phyloP scores from a whole-genome alignment of 1,284 basidiomycete genomes.

The Microbotryomycetes sp. region DNA sequence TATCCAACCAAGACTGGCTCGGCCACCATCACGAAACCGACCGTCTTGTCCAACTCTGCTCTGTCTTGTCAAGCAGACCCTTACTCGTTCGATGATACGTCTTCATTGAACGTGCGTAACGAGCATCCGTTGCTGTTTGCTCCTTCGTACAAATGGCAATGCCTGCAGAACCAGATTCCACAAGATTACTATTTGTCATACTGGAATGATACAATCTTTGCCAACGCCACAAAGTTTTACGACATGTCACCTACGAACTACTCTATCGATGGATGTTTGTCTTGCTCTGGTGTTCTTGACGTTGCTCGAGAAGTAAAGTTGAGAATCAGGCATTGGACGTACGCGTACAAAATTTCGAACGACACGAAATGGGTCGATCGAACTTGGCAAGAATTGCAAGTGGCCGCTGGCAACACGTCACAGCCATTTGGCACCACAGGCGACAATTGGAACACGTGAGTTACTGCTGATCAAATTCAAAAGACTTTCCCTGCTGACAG shows the following conservation, averaged over 20 bases:
- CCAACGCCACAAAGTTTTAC: slow-evolving; percentile 71
- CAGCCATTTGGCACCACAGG: slow-evolving; percentile 53
- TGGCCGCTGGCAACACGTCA: slow-evolving; percentile 58
- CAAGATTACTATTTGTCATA: slow-evolving; percentile 72
- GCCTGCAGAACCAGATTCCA: slow-evolving; percentile 66
- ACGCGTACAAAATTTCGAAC: slow-evolving; percentile 83
- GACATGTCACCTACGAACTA: slow-evolving; percentile 42
- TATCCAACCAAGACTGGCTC: slow-evolving; percentile 57
- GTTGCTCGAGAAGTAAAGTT: slow-evolving; percentile 82
- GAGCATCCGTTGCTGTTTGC: slow-evolving; percentile 89
- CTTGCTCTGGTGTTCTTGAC: slow-evolving; percentile 82
- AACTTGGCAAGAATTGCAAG: slow-evolving; percentile 73
- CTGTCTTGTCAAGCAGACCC: slow-evolving; percentile 74
- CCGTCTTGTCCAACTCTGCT: slow-evolving; percentile 54
- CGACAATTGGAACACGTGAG: slow-evolving; percentile 45
- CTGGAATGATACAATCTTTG: slow-evolving; percentile 90
- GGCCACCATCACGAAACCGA: slow-evolving; percentile 67
- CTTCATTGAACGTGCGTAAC: slow-evolving; percentile 58
- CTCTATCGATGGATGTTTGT: slow-evolving; percentile 25
- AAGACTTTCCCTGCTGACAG: slow-evolving; percentile 48
- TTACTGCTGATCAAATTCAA: not conserved
- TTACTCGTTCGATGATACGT: slow-evolving; percentile 40
- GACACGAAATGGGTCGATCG: slow-evolving; percentile 81
- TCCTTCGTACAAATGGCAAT: slow-evolving; percentile 84
- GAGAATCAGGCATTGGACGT: slow-evolving; percentile 85